Base-by-base conservation (phyloP, 2,329 filamentous ascomycete genomes). In the Sordariomycetes sp. region DNA sequence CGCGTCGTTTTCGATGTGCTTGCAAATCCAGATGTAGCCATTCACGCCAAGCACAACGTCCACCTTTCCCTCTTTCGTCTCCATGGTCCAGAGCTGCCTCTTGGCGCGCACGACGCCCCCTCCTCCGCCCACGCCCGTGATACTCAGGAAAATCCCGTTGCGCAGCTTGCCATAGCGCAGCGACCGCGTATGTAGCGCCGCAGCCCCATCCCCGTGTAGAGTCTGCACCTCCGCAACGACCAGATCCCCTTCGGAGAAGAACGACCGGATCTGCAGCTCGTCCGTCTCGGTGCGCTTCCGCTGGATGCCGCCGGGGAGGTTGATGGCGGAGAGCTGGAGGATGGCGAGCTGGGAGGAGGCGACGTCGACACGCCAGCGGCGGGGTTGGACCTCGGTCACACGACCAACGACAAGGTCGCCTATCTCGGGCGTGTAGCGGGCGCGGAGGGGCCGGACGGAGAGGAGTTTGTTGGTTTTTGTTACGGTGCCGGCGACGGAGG, bases 381-480 rank as follows among this genome's bases (percentile, higher is more conserved):
- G 85, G 39, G 88, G 85, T 70, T 96, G 90, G n/a, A 99, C 94
- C 71, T 95, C 90, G 61, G 94, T 84, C 65, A 99, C 95, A 61
- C 94, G 84, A 42, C 94, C 94, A 15, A 99, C 86, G 2, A 99
- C 89, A 4, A 99, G 79, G 72, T 99, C 94, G 64, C 94, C 94
- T 60, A 99, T 96, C 71, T 96, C 92, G 35, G 94, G 94, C 1
- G 84, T 90, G 75, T 99, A 99, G 60, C 94, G 87, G 20, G 94
- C 91, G 60, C 91, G 89, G 2, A 99, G 79, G 7, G 94, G 90
- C 1, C 87, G 85, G 58, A 99, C 88, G 2, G 90, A 95, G 62
- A 99, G 85, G 53, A 99, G 85, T 70, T 96, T 97, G 80, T 99
- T 99, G 60, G 92, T 97, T 69, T 91, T 92, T 67, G 87, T 85